phyloP scores from a whole-genome alignment of 257 asterid species.

The Primulina huaijiensis region DNA sequence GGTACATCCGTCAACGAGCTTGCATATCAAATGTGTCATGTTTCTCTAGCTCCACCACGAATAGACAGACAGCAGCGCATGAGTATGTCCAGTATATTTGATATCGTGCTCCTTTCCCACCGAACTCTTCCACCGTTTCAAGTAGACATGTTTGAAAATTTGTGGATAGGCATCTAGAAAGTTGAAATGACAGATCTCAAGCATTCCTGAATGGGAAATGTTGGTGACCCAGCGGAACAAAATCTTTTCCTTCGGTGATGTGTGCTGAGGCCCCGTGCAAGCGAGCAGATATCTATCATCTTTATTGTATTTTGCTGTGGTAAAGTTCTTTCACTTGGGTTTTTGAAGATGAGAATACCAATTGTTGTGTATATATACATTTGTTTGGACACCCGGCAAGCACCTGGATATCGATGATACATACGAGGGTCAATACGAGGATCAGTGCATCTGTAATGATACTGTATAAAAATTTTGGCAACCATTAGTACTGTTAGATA shows the following conservation, averaged over 20 bases:
- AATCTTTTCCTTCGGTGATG: too few species aligned
- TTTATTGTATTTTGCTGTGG: too few species aligned
- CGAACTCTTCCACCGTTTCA: neutral
- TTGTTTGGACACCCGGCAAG: neutral
- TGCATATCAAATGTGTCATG: neutral
- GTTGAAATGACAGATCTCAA: neutral
- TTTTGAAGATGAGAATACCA: neutral
- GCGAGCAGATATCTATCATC: too few species aligned
- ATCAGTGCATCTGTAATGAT: too few species aligned
- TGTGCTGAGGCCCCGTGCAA: too few species aligned
- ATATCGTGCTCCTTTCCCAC: neutral
- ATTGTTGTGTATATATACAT: neutral
- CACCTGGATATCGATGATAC: neutral
- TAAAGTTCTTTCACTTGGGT: neutral
- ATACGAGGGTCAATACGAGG: neutral
- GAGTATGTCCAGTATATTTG: neutral
- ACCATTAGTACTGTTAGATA: too few species aligned
- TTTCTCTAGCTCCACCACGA: neutral
- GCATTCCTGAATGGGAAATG: neutral
- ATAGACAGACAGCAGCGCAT: neutral
- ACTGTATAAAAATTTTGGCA: neutral
- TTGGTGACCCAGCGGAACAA: neutral
- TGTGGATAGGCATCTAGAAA: neutral
- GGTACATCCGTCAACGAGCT: neutral
- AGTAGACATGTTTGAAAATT: too few species aligned